Percentiles rank a stretch among this genome's conserved stretches.
Evolutionary conservation across 2,329 filamentous ascomycete genomes (phyloP).

Genomic region (Podosphaera fusca): DNA sequence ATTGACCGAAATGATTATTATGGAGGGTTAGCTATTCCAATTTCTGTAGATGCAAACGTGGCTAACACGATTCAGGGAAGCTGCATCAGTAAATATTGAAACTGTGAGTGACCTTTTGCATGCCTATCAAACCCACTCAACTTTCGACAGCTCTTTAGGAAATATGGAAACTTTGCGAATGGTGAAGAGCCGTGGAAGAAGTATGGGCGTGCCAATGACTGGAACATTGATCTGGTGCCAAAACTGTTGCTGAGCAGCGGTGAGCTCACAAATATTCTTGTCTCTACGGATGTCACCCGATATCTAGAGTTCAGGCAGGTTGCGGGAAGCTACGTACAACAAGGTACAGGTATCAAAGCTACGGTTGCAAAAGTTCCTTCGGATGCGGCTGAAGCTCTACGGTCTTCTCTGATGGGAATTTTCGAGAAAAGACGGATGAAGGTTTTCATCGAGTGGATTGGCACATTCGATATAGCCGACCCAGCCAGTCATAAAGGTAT

Average conservation of each 20-base stretch:
- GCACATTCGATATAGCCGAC: constrained; percentile 62
- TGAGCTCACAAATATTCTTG: constrained; percentile 94
- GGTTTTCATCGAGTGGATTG: constrained; percentile 90
- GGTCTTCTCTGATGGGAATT: constrained; percentile 84
- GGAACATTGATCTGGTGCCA: constrained; percentile 97
- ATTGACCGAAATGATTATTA: constrained; percentile 98
- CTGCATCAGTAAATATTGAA: constrained; percentile 91
- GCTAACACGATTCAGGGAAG: constrained; percentile 39
- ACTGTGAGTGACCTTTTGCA: constrained; percentile 31
- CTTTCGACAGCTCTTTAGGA: constrained; percentile 63
- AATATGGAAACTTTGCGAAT: constrained; percentile 60
- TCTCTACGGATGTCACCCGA: constrained; percentile 77
- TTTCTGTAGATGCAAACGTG: not conserved
- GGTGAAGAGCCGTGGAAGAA: constrained; percentile 94
- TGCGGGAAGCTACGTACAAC: constrained; percentile 88
- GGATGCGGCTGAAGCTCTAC: constrained; percentile 71
- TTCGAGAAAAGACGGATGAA: constrained; percentile 97
- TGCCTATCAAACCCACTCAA: constrained; percentile 15
- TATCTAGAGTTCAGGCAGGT: constrained; percentile 90
- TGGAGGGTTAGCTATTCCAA: constrained; percentile 43
- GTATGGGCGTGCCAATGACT: constrained; percentile 89
- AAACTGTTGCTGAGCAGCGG: constrained; percentile 98
- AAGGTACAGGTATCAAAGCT: constrained; percentile 57
- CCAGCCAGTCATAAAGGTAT: constrained; percentile 73
- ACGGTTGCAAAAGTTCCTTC: constrained; percentile 94